Conservation (phyloP, 306 rosid species). For the Macrotyloma uniflorum region DNA sequence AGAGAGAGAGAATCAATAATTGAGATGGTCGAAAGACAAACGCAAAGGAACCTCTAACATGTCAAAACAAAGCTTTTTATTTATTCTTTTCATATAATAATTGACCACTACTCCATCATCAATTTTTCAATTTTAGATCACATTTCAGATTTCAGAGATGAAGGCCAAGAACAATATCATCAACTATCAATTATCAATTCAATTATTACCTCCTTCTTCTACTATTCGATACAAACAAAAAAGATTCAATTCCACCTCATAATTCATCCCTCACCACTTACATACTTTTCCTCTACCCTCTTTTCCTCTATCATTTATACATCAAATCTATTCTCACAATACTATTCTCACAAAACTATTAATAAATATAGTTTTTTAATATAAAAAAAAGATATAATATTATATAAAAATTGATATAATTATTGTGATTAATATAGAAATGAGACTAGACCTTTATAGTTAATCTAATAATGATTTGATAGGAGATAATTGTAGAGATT, state of each 20-base stretch:
- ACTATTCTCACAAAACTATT: too few relatives aligned
- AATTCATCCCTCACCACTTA: background rate
- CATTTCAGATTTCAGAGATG: background rate
- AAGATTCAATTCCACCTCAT: background rate
- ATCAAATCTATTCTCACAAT: too few relatives aligned
- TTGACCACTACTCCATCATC: too few relatives aligned
- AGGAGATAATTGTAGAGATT: too few relatives aligned
- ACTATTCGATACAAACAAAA: slow-evolving; percentile 1
- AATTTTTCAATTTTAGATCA: slow-evolving; percentile 32
- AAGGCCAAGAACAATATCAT: background rate
- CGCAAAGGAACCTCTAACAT: slow-evolving; percentile 28
- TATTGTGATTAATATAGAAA: too few relatives aligned
- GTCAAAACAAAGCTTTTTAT: slow-evolving; percentile 51
- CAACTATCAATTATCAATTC: background rate
- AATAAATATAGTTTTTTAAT: too few relatives aligned
- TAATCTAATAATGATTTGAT: too few relatives aligned
- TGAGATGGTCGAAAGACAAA: slow-evolving; percentile 22
- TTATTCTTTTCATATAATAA: slow-evolving; percentile 22
- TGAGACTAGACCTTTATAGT: too few relatives aligned
- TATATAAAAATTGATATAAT: too few relatives aligned
- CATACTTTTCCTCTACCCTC: background rate
- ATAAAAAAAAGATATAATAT: too few relatives aligned
- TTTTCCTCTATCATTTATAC: background rate
- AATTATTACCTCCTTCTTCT: background rate
- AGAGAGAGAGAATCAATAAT: slow-evolving; percentile 32